Conservation (phyloP, 345 rosid species). For the Populus tremula region DNA sequence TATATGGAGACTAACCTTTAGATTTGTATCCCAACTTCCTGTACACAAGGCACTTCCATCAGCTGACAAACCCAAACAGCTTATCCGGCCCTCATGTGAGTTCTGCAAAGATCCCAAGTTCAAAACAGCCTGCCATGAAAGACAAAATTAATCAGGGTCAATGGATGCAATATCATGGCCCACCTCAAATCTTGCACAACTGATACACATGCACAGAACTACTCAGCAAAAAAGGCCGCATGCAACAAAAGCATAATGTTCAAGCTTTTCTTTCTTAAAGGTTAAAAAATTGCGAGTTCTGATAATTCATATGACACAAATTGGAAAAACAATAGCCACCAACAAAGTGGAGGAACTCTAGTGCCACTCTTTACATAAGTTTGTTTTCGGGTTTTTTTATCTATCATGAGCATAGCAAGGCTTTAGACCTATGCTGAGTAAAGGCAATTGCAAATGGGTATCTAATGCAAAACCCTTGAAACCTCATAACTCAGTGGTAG, state of each 20-base stretch:
- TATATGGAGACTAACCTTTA: conserved; percentile 58
- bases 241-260: neutral
- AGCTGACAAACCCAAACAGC: conserved; percentile 88
- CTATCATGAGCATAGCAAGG: neutral
- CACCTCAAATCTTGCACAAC: conserved; percentile 1
- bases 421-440: neutral
- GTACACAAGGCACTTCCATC: conserved; percentile 99
- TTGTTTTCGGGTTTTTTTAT: neutral
- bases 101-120: conserved; percentile 71
- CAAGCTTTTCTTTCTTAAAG: neutral
- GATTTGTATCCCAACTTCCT: conserved; percentile 96
- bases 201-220: neutral
- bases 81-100: conserved; percentile 70
- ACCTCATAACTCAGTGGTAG: neutral
- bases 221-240: neutral
- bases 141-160: conserved; percentile 11
- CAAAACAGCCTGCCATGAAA: conserved; percentile 62
- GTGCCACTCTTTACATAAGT: neutral
- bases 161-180: neutral
- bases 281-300: neutral
- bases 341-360: neutral
- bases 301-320: neutral
- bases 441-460: neutral
- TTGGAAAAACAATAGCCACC: neutral
- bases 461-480: neutral